A percentile compares a stretch with the other conserved stretches of the same genome.
Evolutionary conservation across 805 yeast genomes (phyloP).

Genomic region (Zygoascus bituminiphila): DNA sequence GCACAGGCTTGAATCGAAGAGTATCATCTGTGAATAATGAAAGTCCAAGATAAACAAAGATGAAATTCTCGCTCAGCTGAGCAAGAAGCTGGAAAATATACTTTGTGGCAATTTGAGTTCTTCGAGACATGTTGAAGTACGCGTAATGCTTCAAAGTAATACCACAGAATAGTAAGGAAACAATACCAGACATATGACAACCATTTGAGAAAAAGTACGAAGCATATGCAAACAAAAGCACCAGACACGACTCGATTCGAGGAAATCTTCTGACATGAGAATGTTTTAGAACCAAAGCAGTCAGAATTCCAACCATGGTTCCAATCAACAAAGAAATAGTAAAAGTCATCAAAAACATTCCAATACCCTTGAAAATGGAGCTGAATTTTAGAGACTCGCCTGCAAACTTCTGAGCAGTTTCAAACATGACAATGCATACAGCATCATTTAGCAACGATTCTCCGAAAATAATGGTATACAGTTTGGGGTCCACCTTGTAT

Average conservation of each 20-base stretch:
- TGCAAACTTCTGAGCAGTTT: constrained; percentile 93
- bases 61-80: constrained; percentile 91
- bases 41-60: constrained; percentile 88
- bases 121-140: constrained; percentile 91
- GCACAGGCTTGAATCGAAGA: constrained; percentile 84
- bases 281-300: constrained; percentile 85
- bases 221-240: constrained; percentile 84
- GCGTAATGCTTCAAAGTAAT: constrained; percentile 96
- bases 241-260: constrained; percentile 93
- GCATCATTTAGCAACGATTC: constrained; percentile 95
- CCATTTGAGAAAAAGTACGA: constrained; percentile 97
- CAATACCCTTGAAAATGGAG: constrained; percentile 76
- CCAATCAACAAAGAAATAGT: constrained; percentile 89
- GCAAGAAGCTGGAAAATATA: constrained; percentile 91
- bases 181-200: constrained; percentile 99
- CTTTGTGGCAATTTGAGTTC: constrained; percentile 94
- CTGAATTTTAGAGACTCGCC: constrained; percentile 65
- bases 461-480: constrained; percentile 95
- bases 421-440: constrained; percentile 97
- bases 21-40: constrained; percentile 95
- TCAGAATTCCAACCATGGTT: constrained; percentile 73
- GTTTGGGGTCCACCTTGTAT: constrained; percentile 94
- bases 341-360: constrained; percentile 86
- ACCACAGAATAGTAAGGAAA: constrained; percentile 89
- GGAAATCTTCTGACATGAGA: constrained; percentile 90